A percentile compares a stretch with the other conserved stretches of the same genome.
phyloP scores from a whole-genome alignment of 2,329 filamentous ascomycete species.

The Alternaria panax region DNA sequence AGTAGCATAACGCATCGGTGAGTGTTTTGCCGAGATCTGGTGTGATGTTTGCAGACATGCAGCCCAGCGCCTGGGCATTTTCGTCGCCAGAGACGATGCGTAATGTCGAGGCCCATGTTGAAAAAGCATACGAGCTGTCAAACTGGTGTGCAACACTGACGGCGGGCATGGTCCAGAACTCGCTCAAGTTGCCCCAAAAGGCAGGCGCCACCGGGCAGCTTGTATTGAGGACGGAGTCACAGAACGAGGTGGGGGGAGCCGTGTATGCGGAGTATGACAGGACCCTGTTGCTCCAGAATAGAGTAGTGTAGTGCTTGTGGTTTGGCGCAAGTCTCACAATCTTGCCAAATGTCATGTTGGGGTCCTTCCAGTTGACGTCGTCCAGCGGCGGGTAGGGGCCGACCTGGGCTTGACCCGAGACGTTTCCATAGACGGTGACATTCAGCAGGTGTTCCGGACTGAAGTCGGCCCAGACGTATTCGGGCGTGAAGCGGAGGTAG shows the following conservation, averaged over 20 bases:
- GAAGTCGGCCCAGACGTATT: slow-evolving; percentile 77
- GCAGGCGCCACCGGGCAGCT: slow-evolving; percentile 78
- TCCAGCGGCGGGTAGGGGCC: slow-evolving; percentile 66
- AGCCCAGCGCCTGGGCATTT: slow-evolving; percentile 71
- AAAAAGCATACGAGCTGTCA: slow-evolving; percentile 82
- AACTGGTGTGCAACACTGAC: slow-evolving; percentile 79
- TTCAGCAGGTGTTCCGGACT: slow-evolving; percentile 70
- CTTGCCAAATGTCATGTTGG: slow-evolving; percentile 73
- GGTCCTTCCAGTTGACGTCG: slow-evolving; percentile 67
- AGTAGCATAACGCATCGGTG: slow-evolving; percentile 72
- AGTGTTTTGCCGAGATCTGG: slow-evolving; percentile 78
- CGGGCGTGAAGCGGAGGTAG: slow-evolving; percentile 80
- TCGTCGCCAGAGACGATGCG: slow-evolving; percentile 77
- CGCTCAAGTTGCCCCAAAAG: slow-evolving; percentile 66
- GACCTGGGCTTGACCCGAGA: slow-evolving; percentile 72
- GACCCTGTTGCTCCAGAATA: slow-evolving; percentile 75
- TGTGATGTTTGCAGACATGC: slow-evolving; percentile 82
- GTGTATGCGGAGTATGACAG: slow-evolving; percentile 77
- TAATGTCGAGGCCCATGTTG: slow-evolving; percentile 78
- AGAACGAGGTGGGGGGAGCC: slow-evolving; percentile 66
- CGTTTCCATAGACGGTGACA: slow-evolving; percentile 88
- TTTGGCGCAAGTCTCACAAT: slow-evolving; percentile 70
- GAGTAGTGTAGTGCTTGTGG: slow-evolving; percentile 72
- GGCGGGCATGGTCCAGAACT: slow-evolving; percentile 68
- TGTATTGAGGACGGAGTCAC: slow-evolving; percentile 59